A percentile compares a stretch with the other conserved stretches of the same genome.
These are phyloP conservation scores for Tolypocladium album DNA, from an alignment of 2,329 filamentous ascomycete genomes.

Conservation along the genomic window DNA sequence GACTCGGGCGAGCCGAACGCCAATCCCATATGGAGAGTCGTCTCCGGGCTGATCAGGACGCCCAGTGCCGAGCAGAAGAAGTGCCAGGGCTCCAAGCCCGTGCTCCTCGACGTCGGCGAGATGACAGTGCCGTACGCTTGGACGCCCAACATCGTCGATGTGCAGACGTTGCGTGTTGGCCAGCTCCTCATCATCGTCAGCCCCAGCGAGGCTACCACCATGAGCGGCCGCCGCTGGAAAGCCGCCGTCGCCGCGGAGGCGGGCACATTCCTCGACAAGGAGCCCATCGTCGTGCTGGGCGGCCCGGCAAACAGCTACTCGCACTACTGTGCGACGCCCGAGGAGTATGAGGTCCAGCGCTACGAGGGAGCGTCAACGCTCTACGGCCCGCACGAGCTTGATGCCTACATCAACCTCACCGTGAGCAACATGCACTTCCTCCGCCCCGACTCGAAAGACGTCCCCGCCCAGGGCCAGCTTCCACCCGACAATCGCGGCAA, in stretches of 20 bases:
- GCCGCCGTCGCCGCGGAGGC: conserved; percentile 50
- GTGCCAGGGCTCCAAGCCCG: conserved; percentile 75
- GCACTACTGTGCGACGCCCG: conserved; percentile 68
- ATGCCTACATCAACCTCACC: conserved; percentile 81
- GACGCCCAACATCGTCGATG: conserved; percentile 85
- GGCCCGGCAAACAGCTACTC: conserved; percentile 87
- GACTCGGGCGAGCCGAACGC: conserved; percentile 55
- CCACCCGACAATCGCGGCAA: conserved; percentile 70
- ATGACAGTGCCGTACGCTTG: conserved; percentile 70
- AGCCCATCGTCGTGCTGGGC: conserved; percentile 71
- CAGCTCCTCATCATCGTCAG: conserved; percentile 76
- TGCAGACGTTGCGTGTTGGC: conserved; percentile 76
- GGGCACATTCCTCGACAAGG: conserved; percentile 32
- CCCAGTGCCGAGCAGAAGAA: conserved; percentile 58
- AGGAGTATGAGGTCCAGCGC: conserved; percentile 75
- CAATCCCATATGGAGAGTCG: conserved; percentile 70
- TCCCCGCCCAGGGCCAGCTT: conserved; percentile 40
- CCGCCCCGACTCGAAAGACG: conserved; percentile 23
- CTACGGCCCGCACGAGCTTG: conserved; percentile 70
- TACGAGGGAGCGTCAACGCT: conserved; percentile 95
- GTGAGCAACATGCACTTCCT: conserved; percentile 43
- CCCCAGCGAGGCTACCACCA: conserved; percentile 82
- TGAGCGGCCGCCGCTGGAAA: conserved; percentile 84
- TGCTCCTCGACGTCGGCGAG: conserved; percentile 81
- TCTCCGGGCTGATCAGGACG: conserved; percentile 59